Conservation (phyloP, 2,329 filamentous ascomycete genomes). For the Fusarium chaquense region DNA sequence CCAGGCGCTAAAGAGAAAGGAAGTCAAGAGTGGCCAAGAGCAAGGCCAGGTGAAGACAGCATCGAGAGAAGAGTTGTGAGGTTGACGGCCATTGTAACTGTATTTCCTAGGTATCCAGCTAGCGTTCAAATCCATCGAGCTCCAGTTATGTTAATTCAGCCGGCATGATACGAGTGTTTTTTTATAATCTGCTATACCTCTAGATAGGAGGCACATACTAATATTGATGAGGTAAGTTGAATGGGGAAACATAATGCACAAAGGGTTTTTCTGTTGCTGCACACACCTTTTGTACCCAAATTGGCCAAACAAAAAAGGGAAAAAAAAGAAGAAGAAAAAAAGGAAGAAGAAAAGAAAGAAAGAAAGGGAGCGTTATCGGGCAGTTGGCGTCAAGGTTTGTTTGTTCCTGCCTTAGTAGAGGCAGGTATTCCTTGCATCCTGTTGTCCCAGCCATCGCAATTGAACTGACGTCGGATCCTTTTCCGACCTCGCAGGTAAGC, state of each 20-base stretch:
- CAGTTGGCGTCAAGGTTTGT: conserved; percentile 22
- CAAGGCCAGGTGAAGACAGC: conserved; percentile 19
- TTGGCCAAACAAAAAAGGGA: conserved; percentile 14
- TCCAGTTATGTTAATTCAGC: not conserved
- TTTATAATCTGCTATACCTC: not conserved
- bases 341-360: no score
- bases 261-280: conserved; percentile 13
- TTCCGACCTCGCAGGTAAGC: not conserved
- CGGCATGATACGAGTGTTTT: not conserved
- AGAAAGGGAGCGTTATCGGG: not conserved
- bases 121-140: not conserved
- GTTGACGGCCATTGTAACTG: not conserved
- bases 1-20: conserved; percentile 50
- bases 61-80: conserved; percentile 46
- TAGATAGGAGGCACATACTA: not conserved
- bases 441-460: not conserved
- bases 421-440: not conserved
- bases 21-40: conserved; percentile 12
- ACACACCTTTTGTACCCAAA: not conserved
- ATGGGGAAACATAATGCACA: conserved; percentile 9
- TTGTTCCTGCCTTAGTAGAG: conserved; percentile 20
- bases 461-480: not conserved
- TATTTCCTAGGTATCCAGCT: not conserved
- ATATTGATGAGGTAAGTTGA: not conserved
- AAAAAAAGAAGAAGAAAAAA: not conserved